These are phyloP conservation scores for Globisporangium spinosum DNA, from an alignment of 352 stramenopile species.

Conservation along the genomic window DNA sequence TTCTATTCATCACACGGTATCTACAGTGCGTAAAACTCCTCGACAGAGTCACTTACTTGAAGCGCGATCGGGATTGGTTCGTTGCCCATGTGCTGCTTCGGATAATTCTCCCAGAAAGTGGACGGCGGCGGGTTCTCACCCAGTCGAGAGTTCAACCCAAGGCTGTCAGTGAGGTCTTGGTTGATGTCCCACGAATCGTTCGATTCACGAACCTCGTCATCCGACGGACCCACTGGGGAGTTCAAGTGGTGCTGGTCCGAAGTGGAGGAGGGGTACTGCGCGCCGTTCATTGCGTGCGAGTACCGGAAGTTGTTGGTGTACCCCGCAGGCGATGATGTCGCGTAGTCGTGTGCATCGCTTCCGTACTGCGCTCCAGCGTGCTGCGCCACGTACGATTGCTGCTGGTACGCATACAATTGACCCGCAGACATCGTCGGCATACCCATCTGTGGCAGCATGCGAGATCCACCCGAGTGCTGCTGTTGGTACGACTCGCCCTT, in stretches of 20 bases:
- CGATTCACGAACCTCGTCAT: conserved; percentile 24
- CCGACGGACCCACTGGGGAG: conserved; percentile 6
- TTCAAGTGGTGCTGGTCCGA: conserved; percentile 12
- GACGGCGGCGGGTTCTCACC: conserved; percentile 40
- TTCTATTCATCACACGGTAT: neutral
- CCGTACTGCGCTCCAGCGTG: conserved; percentile 11
- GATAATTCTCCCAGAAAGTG: conserved; percentile 43
- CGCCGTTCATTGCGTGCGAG: conserved; percentile 5
- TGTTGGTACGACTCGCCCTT: conserved; percentile 17
- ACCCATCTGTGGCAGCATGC: conserved; percentile 18
- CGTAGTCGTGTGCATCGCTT: conserved; percentile 12
- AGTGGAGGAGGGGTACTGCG: conserved; percentile 9
- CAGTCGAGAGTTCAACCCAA: conserved; percentile 20
- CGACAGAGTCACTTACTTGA: conserved; percentile 18
- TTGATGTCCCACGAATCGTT: conserved; percentile 29
- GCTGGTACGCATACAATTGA: conserved; percentile 16
- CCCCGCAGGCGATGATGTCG: neutral
- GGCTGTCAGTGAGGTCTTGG: conserved; percentile 22
- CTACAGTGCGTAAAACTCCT: neutral
- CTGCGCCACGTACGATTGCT: conserved; percentile 14
- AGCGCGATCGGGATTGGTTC: conserved; percentile 29
- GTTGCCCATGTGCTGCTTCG: conserved; percentile 26
- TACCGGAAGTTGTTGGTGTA: conserved; percentile 18
- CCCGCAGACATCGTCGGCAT: conserved; percentile 4
- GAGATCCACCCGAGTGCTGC: neutral